A percentile compares a stretch with the other conserved stretches of the same genome.
Evolutionary conservation across 768 basidiomycete species (phyloP).

Genomic region (Pulveroboletus sp.): DNA sequence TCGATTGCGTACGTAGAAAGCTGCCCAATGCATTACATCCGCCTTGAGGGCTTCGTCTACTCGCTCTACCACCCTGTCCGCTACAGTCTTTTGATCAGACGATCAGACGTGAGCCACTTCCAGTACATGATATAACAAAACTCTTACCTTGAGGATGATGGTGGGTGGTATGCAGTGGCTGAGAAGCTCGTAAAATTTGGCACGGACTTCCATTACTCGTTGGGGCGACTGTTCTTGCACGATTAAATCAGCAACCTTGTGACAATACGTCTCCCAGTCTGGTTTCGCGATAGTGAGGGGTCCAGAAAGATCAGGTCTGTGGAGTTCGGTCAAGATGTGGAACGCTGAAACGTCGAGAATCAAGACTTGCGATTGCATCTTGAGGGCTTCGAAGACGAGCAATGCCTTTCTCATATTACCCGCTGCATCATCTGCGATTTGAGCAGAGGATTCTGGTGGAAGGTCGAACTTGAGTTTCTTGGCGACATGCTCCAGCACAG

Average conservation of each 20-base stretch:
- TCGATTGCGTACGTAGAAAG: conserved; percentile 72
- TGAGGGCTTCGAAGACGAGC: conserved; percentile 90
- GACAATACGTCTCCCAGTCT: conserved; percentile 99
- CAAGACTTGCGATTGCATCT: conserved; percentile 84
- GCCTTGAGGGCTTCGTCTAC: conserved; percentile 89
- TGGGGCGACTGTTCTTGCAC: conserved; percentile 85
- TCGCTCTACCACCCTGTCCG: conserved; percentile 79
- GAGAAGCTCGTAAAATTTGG: conserved; percentile 91
- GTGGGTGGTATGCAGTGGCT: conserved; percentile 97
- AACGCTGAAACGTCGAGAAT: background rate
- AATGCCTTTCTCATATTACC: conserved; percentile 96
- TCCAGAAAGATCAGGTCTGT: conserved; percentile 78
- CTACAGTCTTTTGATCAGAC: conserved; percentile 66
- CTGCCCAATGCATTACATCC: conserved; percentile 97
- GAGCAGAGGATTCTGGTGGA: conserved; percentile 69
- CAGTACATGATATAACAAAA: background rate
- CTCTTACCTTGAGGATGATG: conserved; percentile 78
- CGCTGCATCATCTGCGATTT: conserved; percentile 74
- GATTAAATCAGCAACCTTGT: conserved; percentile 87
- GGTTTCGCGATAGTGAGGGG: conserved; percentile 85
- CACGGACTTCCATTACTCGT: conserved; percentile 86
- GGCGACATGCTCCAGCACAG: conserved; percentile 75
- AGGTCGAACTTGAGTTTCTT: conserved; percentile 75
- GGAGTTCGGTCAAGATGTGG: background rate
- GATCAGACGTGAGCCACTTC: conserved; percentile 1